Percentiles rank a stretch among this genome's conserved stretches.
phyloP scores from a whole-genome alignment of 768 basidiomycete genomes.

The Podaxis sp. region DNA sequence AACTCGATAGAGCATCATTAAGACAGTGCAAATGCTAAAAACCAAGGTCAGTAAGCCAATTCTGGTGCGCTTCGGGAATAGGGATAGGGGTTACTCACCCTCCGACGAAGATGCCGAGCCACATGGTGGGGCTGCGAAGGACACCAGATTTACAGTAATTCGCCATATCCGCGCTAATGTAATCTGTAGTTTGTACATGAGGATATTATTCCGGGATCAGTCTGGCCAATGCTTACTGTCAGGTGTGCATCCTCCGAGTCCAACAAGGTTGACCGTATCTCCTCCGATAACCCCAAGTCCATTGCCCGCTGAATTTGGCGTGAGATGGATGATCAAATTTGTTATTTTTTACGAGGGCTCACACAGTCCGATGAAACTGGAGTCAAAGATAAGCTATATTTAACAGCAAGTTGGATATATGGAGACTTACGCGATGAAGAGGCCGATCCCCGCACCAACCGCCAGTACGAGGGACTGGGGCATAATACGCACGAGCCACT shows the following conservation, averaged over 20 bases:
- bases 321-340: background rate
- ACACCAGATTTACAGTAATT: conserved; percentile 65
- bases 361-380: conserved; percentile 77
- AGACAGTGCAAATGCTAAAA: conserved; percentile 65
- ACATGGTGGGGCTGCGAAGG: conserved; percentile 74
- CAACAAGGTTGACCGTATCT: conserved; percentile 65
- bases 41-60: background rate
- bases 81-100: conserved; percentile 47
- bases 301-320: conserved; percentile 45
- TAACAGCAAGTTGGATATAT: background rate
- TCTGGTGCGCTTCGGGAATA: background rate
- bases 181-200: conserved; percentile 33
- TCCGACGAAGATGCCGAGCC: conserved; percentile 86
- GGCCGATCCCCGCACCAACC: conserved; percentile 83
- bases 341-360: conserved; percentile 19
- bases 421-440: conserved; percentile 77
- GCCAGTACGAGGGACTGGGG: conserved; percentile 84
- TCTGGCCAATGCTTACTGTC: conserved; percentile 33
- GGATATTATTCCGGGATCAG: background rate
- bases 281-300: conserved; percentile 81
- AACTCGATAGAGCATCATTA: conserved; percentile 83
- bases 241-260: conserved; percentile 71
- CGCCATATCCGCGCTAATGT: conserved; percentile 42
- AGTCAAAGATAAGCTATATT: conserved; percentile 10
- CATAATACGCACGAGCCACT: conserved; percentile 89